Conservation (phyloP, 257 asterid genomes). For the Plantago elongata region DNA sequence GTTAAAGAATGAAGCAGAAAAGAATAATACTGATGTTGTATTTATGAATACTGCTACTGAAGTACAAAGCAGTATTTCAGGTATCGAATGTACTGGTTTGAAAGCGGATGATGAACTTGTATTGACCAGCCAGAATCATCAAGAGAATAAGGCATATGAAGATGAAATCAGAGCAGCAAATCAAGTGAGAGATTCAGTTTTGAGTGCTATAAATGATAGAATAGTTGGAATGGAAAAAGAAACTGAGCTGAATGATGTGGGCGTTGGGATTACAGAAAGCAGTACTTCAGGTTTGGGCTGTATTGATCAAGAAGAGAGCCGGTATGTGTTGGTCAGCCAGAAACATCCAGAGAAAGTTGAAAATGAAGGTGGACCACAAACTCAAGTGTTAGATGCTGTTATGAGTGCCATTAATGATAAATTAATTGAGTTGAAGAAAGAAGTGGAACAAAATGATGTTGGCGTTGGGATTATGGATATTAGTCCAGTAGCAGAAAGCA, state of each 20-base stretch:
- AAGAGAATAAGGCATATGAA: not conserved
- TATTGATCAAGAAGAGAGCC: conserved; percentile 17
- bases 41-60: too few relatives aligned
- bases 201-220: conserved; percentile 17
- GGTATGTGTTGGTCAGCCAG: conserved; percentile 18
- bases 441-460: too few relatives aligned
- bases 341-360: conserved; percentile 18
- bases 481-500: too few relatives aligned
- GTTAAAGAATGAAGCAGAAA: not conserved
- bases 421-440: too few relatives aligned
- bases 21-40: too few relatives aligned
- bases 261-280: conserved; percentile 11
- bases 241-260: conserved; percentile 8
- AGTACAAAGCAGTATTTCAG: too few relatives aligned
- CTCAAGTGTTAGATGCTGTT: too few relatives aligned
- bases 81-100: too few relatives aligned
- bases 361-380: too few relatives aligned
- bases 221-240: conserved; percentile 17
- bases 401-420: too few relatives aligned
- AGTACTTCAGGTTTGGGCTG: conserved; percentile 16
- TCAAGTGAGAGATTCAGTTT: conserved; percentile 24
- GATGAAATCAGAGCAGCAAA: conserved; percentile 23
- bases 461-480: too few relatives aligned
- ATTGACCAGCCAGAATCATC: not conserved
- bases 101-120: too few relatives aligned